These are phyloP conservation scores for Myxozyma neglecta DNA, from an alignment of 805 yeast species.

Conservation along the genomic window DNA sequence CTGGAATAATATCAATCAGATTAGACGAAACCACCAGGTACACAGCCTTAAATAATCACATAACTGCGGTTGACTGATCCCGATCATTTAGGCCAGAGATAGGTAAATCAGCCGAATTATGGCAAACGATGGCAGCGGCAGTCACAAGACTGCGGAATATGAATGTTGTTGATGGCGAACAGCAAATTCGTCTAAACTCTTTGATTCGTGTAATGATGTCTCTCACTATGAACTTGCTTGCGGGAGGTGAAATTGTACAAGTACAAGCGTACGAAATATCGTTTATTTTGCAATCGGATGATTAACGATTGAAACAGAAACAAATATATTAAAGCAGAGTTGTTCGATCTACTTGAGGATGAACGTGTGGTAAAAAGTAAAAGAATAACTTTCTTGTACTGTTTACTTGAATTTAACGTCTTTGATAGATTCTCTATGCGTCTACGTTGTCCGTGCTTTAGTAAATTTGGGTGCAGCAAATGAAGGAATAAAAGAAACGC, in stretches of 20 bases:
- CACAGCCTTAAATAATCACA: too few species aligned
- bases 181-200: background rate
- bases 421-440: background rate
- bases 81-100: background rate
- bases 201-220: slow-evolving; percentile 7
- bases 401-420: background rate
- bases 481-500: slow-evolving; percentile 1
- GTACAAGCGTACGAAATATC: slow-evolving; percentile 7
- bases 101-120: background rate
- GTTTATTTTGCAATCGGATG: background rate
- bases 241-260: slow-evolving; percentile 18
- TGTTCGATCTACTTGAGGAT: slow-evolving; percentile 5
- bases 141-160: background rate
- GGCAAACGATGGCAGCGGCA: background rate
- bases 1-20: background rate
- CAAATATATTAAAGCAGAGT: background rate
- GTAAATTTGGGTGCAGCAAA: slow-evolving; percentile 24
- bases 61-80: too few species aligned
- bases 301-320: background rate
- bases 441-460: slow-evolving; percentile 7
- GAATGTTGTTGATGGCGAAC: background rate
- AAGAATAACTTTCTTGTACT: background rate
- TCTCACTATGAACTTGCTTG: slow-evolving; percentile 17
- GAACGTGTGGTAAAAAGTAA: slow-evolving; percentile 2
- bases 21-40: slow-evolving; percentile 8